These are phyloP conservation scores for Corchorus capsularis DNA, from an alignment of 345 rosid genomes.

Conservation along the genomic window DNA sequence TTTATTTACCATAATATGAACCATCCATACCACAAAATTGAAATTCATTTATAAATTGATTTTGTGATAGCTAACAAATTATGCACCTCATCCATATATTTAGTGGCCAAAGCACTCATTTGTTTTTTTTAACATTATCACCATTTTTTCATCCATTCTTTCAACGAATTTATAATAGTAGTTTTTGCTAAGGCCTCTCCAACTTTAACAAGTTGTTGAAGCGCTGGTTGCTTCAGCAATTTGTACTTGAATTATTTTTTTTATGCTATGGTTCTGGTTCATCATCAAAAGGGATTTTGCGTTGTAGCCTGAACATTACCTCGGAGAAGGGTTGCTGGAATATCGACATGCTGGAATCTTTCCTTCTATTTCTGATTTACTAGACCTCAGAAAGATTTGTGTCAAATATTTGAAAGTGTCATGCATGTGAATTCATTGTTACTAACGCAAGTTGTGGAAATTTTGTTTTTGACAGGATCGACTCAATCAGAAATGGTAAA, in stretches of 20 bases:
- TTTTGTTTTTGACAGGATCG: conserved; percentile 47
- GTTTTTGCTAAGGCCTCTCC: too few relatives aligned
- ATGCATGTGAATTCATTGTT: not conserved
- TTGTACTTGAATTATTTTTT: not conserved
- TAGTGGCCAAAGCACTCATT: too few relatives aligned
- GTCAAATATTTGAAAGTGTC: not conserved
- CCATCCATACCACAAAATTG: too few relatives aligned
- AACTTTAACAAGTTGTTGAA: too few relatives aligned
- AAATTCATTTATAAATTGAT: too few relatives aligned
- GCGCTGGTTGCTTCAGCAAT: not conserved
- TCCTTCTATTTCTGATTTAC: not conserved
- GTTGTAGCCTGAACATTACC: not conserved
- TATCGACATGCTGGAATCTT: not conserved
- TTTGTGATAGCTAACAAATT: too few relatives aligned
- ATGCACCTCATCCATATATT: too few relatives aligned
- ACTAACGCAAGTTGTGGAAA: not conserved
- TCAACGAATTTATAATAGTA: too few relatives aligned
- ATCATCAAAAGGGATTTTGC: not conserved
- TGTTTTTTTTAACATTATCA: too few relatives aligned
- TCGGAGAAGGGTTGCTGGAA: not conserved
- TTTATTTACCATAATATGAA: too few relatives aligned
- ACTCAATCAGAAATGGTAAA: conserved; percentile 55
- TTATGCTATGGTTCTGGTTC: not conserved
- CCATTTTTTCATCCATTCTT: too few relatives aligned
- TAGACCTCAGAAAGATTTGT: not conserved